A percentile compares a stretch with the other conserved stretches of the same genome.
Evolutionary conservation across 495 filamentous ascomycete genomes (phyloP).

Genomic region (Penicillium paxilli): DNA sequence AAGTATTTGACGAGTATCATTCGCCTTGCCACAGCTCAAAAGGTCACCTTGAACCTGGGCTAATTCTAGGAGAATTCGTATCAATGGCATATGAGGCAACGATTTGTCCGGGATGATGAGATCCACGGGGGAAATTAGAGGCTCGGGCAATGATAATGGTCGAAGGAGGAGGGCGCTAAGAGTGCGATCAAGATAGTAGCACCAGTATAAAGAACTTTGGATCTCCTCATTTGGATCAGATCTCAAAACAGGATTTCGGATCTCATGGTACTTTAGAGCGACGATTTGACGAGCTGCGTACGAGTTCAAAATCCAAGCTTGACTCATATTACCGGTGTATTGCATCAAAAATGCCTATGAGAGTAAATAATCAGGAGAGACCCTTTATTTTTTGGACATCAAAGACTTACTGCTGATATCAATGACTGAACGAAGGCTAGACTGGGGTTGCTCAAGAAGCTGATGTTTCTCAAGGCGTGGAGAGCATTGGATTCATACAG

Average conservation of each 20-base stretch:
- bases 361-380: neutral
- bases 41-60: conserved; percentile 27
- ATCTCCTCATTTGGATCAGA: conserved; percentile 21
- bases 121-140: conserved; percentile 12
- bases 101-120: conserved; percentile 9
- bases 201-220: conserved; percentile 27
- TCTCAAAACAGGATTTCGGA: neutral
- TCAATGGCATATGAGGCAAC: conserved; percentile 16
- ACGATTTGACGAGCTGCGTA: conserved; percentile 29
- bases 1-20: conserved; percentile 8
- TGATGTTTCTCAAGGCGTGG: conserved; percentile 17
- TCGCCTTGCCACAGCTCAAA: neutral
- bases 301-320: conserved; percentile 28
- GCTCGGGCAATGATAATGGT: conserved; percentile 23
- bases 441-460: conserved; percentile 21
- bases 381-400: neutral
- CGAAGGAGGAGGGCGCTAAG: conserved; percentile 28
- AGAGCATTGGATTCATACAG: conserved; percentile 20
- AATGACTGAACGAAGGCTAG: conserved; percentile 26
- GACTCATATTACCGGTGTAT: conserved; percentile 23
- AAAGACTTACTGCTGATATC: conserved; percentile 26
- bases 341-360: conserved; percentile 30
- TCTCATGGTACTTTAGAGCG: conserved; percentile 26
- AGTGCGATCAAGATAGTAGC: conserved; percentile 31
- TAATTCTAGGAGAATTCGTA: conserved; percentile 24